These are phyloP conservation scores for Cladosporium cucumerinum DNA, from an alignment of 2,329 filamentous ascomycete genomes.

Conservation along the genomic window DNA sequence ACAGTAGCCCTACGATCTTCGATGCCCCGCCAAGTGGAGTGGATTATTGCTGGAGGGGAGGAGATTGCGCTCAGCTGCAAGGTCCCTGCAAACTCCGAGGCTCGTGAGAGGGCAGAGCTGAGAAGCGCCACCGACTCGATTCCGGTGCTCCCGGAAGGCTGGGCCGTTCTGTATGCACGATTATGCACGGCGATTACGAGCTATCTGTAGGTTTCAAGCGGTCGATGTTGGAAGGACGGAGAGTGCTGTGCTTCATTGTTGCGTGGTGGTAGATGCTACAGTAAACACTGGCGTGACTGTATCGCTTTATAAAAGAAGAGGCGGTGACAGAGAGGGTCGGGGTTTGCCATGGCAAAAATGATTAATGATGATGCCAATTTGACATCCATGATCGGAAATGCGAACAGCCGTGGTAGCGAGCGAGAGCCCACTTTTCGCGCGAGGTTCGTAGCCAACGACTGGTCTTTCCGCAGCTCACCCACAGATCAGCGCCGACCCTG, in stretches of 20 bases:
- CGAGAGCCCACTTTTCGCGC: background rate
- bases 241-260: too few species aligned
- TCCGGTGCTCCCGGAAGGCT: background rate
- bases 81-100: background rate
- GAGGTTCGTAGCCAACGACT: background rate
- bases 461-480: background rate
- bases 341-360: background rate
- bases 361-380: background rate
- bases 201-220: constrained; percentile 4
- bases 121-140: background rate
- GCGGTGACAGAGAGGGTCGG: background rate
- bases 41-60: background rate
- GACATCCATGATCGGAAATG: background rate
- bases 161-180: background rate
- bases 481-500: background rate
- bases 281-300: too few species aligned
- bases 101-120: background rate
- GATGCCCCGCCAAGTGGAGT: constrained; percentile 1
- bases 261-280: background rate
- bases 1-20: constrained; percentile 1
- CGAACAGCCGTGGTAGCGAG: background rate
- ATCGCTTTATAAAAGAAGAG: background rate
- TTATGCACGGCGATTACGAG: constrained; percentile 2
- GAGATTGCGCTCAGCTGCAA: background rate
- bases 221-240: background rate